Percentiles rank a stretch among this genome's conserved stretches.
phyloP scores from a whole-genome alignment of 768 basidiomycete genomes.

The Rhodotorula diobovata region DNA sequence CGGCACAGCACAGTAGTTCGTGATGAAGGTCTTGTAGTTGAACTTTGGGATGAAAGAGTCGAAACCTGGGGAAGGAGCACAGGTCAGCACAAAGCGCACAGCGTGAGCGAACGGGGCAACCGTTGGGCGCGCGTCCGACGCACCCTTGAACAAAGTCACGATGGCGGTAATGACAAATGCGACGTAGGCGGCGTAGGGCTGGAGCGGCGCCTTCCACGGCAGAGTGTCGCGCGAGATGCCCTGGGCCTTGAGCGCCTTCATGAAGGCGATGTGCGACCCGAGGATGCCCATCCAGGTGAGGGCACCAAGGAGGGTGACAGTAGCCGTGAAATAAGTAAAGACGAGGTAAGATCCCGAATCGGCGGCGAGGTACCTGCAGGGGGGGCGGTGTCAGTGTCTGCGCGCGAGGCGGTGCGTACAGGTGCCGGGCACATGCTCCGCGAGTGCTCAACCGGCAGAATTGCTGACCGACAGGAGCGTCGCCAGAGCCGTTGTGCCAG shows the following conservation, averaged over 20 bases:
- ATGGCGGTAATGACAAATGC: conserved; percentile 28
- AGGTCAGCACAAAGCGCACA: no score
- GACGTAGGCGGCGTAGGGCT: conserved; percentile 52
- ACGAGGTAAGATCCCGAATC: background rate
- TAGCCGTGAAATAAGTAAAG: background rate
- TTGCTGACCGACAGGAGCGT: no score
- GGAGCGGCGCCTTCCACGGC: conserved; percentile 47
- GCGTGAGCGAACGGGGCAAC: no score
- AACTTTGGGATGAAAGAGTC: conserved; percentile 28
- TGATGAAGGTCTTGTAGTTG: conserved; percentile 46
- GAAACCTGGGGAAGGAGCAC: background rate
- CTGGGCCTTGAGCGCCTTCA: conserved; percentile 42
- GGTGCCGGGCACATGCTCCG: no score
- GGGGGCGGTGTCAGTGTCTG: background rate
- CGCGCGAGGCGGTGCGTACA: no score
- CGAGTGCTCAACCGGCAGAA: no score
- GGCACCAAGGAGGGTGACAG: background rate
- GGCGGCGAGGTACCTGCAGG: conserved; percentile 44
- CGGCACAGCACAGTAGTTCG: conserved; percentile 41
- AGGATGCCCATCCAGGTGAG: conserved; percentile 54
- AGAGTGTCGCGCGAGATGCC: conserved; percentile 53
- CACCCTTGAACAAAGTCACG: conserved; percentile 43
- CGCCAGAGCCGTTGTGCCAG: no score
- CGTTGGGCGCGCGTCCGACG: no score
- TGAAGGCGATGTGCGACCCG: conserved; percentile 54